phyloP scores from a whole-genome alignment of 164 flowering plant species.

The Tetracentron sinense region DNA sequence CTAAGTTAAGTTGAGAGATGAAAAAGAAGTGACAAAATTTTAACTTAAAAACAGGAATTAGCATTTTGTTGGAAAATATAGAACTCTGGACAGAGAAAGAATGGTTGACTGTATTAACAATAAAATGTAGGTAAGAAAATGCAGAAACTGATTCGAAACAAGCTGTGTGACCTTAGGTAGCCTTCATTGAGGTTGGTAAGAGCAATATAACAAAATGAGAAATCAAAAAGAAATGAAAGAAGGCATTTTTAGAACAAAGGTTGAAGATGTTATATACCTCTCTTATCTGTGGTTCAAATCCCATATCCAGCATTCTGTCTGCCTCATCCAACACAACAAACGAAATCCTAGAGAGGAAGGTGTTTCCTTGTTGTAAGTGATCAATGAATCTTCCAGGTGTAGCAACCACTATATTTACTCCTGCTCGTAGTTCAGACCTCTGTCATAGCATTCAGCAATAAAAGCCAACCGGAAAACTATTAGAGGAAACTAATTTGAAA shows the following conservation, averaged over 20 bases:
- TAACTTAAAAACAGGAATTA: too few relatives aligned
- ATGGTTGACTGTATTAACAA: too few relatives aligned
- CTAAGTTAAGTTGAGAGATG: too few relatives aligned
- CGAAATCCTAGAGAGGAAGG: slow-evolving; percentile 44
- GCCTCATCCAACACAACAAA: slow-evolving; percentile 68
- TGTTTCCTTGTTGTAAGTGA: slow-evolving; percentile 52
- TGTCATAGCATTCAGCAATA: slow-evolving; percentile 2
- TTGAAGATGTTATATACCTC: slow-evolving; percentile 16
- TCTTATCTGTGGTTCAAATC: slow-evolving; percentile 58
- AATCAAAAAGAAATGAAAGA: background rate
- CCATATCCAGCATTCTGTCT: slow-evolving; percentile 79
- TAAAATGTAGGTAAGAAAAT: too few relatives aligned
- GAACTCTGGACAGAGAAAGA: too few relatives aligned
- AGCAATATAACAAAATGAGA: background rate
- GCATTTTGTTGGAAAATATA: too few relatives aligned
- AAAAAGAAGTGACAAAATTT: too few relatives aligned
- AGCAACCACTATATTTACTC: slow-evolving; percentile 62
- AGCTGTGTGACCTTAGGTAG: too few relatives aligned
- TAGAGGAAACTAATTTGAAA: background rate
- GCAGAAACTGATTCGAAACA: too few relatives aligned
- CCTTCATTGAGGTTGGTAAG: too few relatives aligned
- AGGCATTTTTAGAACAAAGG: background rate
- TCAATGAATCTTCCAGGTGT: slow-evolving; percentile 77
- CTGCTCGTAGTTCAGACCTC: slow-evolving; percentile 37
- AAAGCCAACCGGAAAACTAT: background rate